Evolutionary conservation across 2,329 filamentous ascomycete species (phyloP).

Genomic region (Cryphonectria carpinicola): DNA sequence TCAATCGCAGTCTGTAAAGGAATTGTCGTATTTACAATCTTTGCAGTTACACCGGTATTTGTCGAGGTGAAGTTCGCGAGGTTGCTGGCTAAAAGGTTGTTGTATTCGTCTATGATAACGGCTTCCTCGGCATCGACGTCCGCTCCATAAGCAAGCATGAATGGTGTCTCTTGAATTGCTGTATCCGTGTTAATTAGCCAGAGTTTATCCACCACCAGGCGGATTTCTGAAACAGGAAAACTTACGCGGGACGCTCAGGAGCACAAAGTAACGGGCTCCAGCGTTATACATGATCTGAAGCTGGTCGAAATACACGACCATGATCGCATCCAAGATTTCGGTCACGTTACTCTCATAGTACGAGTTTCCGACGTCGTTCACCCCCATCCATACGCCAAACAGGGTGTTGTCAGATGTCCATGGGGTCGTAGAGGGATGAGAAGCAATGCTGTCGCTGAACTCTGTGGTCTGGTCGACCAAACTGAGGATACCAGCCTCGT

Average conservation of each 20-base stretch:
- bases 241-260: conserved; percentile 60
- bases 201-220: too few relatives aligned
- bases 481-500: conserved; percentile 50
- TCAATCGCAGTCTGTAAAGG: conserved; percentile 48
- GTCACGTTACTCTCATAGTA: conserved; percentile 40
- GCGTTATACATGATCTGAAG: conserved; percentile 52
- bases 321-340: conserved; percentile 43
- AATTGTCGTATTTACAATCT: conserved; percentile 45
- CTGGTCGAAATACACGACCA: conserved; percentile 47
- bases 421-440: conserved; percentile 39
- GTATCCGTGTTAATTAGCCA: conserved; percentile 4
- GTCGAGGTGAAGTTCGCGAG: conserved; percentile 39
- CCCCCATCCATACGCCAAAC: conserved; percentile 53
- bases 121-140: conserved; percentile 38
- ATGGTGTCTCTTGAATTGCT: conserved; percentile 48
- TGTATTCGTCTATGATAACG: conserved; percentile 44
- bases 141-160: conserved; percentile 35
- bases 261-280: conserved; percentile 61
- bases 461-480: conserved; percentile 56
- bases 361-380: conserved; percentile 53
- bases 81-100: conserved; percentile 38
- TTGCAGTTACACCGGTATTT: conserved; percentile 40
- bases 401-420: conserved; percentile 51
- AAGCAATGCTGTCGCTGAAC: conserved; percentile 42
- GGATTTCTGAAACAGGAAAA: background rate